These are phyloP conservation scores for Syzygium jambos DNA, from an alignment of 345 rosid genomes.

Conservation along the genomic window DNA sequence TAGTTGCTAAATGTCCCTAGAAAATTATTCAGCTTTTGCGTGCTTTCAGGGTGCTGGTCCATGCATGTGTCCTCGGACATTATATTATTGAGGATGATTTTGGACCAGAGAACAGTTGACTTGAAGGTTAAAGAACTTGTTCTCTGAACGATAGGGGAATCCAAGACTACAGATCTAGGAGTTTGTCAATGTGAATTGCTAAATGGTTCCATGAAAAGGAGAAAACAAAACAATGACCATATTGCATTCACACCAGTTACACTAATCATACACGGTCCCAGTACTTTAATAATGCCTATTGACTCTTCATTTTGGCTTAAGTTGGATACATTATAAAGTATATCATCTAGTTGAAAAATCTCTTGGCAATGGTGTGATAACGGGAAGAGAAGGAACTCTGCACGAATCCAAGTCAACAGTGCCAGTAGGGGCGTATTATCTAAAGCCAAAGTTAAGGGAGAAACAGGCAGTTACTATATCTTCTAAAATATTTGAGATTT, in stretches of 20 bases:
- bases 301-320: neutral
- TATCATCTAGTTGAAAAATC: neutral
- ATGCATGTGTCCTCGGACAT: neutral
- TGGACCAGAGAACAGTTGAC: neutral
- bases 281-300: neutral
- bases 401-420: neutral
- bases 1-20: neutral
- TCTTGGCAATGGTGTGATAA: neutral
- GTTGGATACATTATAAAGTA: neutral
- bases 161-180: neutral
- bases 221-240: neutral
- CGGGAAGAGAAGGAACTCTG: neutral
- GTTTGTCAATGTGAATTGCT: neutral
- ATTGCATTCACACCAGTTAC: neutral
- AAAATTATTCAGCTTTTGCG: neutral
- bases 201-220: neutral
- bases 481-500: neutral
- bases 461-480: neutral
- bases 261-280: neutral
- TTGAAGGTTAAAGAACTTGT: neutral
- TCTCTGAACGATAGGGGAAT: neutral
- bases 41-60: neutral
- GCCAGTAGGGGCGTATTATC: neutral
- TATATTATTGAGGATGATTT: neutral
- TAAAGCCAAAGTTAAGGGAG: neutral